Percentiles rank a stretch among this genome's conserved stretches.
phyloP scores from a whole-genome alignment of 805 yeast species.

The Zygosaccharomyces pseudorouxii region DNA sequence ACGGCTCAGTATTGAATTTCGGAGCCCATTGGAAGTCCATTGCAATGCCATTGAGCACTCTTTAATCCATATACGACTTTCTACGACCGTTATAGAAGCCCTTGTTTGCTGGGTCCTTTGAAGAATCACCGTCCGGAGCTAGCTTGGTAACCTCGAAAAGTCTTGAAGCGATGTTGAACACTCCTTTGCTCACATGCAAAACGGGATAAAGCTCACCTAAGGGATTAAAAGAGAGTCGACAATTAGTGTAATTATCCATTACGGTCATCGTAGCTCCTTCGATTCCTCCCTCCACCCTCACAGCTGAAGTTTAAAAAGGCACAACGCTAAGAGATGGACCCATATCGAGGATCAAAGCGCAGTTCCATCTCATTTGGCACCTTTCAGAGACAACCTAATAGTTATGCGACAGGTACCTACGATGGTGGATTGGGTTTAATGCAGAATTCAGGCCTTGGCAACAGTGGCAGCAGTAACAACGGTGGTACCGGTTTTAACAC shows the following conservation, averaged over 20 bases:
- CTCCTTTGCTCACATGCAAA: neutral
- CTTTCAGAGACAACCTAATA: constrained; percentile 21
- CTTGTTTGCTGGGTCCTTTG: neutral
- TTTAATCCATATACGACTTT: too few species aligned
- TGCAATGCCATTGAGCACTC: neutral
- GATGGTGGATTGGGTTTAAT: constrained; percentile 9
- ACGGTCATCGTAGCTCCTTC: neutral
- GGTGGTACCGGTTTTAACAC: constrained; percentile 7
- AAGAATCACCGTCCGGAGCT: neutral
- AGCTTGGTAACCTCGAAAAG: neutral
- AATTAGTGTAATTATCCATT: neutral
- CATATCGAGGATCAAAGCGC: constrained; percentile 28
- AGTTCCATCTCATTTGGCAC: constrained; percentile 32
- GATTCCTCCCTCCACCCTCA: neutral
- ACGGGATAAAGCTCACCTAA: neutral
- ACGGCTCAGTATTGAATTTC: neutral
- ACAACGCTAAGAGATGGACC: constrained; percentile 19
- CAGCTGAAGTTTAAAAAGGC: neutral
- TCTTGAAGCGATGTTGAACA: neutral
- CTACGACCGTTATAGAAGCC: neutral
- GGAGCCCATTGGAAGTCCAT: neutral
- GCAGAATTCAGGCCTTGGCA: constrained; percentile 1
- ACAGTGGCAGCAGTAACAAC: constrained; percentile 4
- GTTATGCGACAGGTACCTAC: constrained; percentile 10
- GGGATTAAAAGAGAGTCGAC: neutral